phyloP scores from a whole-genome alignment of 179 eudicot species.

The Patellifolia procumbens region DNA sequence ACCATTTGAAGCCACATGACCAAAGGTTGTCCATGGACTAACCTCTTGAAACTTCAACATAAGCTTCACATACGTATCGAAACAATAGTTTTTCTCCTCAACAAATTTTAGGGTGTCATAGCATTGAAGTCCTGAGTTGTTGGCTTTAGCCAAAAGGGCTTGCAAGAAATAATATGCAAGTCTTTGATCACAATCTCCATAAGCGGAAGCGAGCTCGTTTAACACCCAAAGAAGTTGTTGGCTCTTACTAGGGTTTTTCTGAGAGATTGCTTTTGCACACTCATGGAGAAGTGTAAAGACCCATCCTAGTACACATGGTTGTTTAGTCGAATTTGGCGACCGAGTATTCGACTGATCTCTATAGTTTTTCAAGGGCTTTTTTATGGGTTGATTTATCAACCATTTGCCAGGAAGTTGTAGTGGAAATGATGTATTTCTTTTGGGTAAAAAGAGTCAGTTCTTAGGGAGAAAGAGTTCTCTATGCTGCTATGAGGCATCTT shows the following conservation, averaged over 20 bases:
- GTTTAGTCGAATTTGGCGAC: neutral
- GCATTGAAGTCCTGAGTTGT: conserved; percentile 16
- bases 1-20: conserved; percentile 43
- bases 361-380: conserved; percentile 14
- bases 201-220: conserved; percentile 33
- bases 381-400: conserved; percentile 28
- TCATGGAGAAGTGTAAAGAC: conserved; percentile 21
- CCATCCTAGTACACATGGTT: conserved; percentile 25
- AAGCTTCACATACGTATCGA: conserved; percentile 28
- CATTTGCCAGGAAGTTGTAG: conserved; percentile 29
- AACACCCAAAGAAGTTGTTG: conserved; percentile 33
- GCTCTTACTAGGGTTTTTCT: conserved; percentile 21
- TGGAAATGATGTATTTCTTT: conserved; percentile 26
- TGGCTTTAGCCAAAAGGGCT: conserved; percentile 28
- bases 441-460: conserved; percentile 22
- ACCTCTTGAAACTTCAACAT: conserved; percentile 40
- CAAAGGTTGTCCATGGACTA: conserved; percentile 40
- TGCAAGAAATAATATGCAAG: conserved; percentile 34
- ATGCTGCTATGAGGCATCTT: conserved; percentile 30
- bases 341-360: neutral
- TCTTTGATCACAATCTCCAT: conserved; percentile 38
- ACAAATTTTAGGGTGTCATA: conserved; percentile 20
- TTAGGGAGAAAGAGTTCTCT: conserved; percentile 18
- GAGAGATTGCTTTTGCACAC: conserved; percentile 29
- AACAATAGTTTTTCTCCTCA: conserved; percentile 25